Conservation (phyloP, 163 green algal genomes). For the Trebouxia gelatinosa region DNA sequence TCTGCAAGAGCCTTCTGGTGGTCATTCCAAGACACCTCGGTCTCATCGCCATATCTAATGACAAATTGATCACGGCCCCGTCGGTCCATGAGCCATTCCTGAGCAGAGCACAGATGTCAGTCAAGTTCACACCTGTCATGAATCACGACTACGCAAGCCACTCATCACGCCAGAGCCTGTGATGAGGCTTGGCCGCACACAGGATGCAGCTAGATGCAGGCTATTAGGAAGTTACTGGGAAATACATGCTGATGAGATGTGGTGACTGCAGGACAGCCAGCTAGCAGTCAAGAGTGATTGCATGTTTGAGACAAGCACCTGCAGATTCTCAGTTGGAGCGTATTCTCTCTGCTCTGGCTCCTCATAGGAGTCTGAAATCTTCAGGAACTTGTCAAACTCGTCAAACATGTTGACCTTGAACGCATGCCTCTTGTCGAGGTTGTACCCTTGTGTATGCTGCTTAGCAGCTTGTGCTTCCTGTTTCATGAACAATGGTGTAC, state of each 20-base stretch:
- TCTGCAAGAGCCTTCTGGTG: constrained; percentile 24
- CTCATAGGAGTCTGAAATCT: constrained; percentile 80
- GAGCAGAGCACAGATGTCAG: constrained; percentile 82
- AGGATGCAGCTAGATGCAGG: too few species aligned
- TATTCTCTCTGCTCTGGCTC: constrained; percentile 57
- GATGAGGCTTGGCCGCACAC: too few species aligned
- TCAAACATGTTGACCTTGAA: constrained; percentile 93
- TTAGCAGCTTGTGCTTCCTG: constrained; percentile 56
- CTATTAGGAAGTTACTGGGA: too few species aligned
- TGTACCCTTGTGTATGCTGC: constrained; percentile 78
- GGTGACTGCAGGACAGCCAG: not conserved
- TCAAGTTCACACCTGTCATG: too few species aligned
- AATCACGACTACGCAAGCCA: too few species aligned
- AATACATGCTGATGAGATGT: too few species aligned
- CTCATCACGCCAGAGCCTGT: too few species aligned
- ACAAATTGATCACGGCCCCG: constrained; percentile 93
- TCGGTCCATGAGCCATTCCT: constrained; percentile 87
- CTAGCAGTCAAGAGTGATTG: not conserved
- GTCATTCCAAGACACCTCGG: constrained; percentile 93
- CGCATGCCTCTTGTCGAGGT: constrained; percentile 95
- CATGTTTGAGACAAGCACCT: not conserved
- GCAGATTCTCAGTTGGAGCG: constrained; percentile 29
- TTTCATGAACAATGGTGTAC: not conserved
- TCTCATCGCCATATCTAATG: constrained; percentile 83
- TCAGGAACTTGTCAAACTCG: constrained; percentile 87